Conservation (phyloP, 768 basidiomycete species). For the Trametopsis cervina region DNA sequence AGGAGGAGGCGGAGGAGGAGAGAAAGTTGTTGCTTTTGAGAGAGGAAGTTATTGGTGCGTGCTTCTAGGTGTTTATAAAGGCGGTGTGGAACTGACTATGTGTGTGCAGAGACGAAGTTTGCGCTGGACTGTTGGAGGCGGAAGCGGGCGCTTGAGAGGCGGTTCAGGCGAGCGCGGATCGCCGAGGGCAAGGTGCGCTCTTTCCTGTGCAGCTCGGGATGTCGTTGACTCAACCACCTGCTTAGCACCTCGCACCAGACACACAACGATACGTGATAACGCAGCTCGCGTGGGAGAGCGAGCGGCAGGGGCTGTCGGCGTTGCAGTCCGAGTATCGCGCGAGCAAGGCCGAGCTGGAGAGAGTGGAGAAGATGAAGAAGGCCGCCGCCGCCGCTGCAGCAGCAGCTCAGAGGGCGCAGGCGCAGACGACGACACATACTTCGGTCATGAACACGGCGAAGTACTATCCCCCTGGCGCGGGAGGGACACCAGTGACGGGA, state of each 20-base stretch:
- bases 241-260: slow-evolving; percentile 53
- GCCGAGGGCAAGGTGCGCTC: slow-evolving; percentile 54
- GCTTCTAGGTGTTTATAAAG: slow-evolving; percentile 6
- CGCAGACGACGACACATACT: background rate
- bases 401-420: slow-evolving; percentile 3
- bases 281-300: slow-evolving; percentile 57
- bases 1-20: too few species aligned
- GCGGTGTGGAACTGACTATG: slow-evolving; percentile 1
- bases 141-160: slow-evolving; percentile 44
- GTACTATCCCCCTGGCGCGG: background rate
- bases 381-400: slow-evolving; percentile 24
- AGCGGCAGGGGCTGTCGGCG: slow-evolving; percentile 53
- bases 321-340: slow-evolving; percentile 55
- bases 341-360: slow-evolving; percentile 59
- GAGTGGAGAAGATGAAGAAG: slow-evolving; percentile 64
- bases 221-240: background rate
- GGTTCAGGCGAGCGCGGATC: slow-evolving; percentile 49
- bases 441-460: background rate
- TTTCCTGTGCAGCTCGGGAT: slow-evolving; percentile 4
- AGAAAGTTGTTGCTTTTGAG: too few species aligned
- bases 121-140: slow-evolving; percentile 62
- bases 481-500: background rate
- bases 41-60: slow-evolving; percentile 47
- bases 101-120: slow-evolving; percentile 54
- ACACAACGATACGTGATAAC: slow-evolving; percentile 59